Percentiles rank a stretch among this genome's conserved stretches.
These are phyloP conservation scores for Aegilops umbellulata DNA, from an alignment of 176 grass and related monocot genomes.

Conservation along the genomic window DNA sequence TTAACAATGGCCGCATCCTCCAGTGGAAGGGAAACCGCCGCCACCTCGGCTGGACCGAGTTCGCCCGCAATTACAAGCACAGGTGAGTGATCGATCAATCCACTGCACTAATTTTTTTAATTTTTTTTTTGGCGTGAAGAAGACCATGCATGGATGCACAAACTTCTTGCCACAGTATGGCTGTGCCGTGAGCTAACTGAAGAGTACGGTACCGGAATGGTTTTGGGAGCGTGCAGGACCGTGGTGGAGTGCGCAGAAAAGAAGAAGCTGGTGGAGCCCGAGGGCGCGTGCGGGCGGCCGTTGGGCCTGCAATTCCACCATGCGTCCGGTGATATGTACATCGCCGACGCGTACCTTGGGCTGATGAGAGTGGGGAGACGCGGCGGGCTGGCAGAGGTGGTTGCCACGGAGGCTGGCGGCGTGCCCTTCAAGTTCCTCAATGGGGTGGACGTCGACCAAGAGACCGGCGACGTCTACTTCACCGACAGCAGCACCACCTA, in stretches of 20 bases:
- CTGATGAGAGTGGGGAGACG: constrained; percentile 52
- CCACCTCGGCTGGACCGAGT: constrained; percentile 50
- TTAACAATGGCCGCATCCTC: constrained; percentile 73
- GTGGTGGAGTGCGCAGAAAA: constrained; percentile 33
- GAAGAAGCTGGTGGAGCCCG: constrained; percentile 28
- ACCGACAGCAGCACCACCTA: constrained; percentile 68
- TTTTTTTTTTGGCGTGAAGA: too few species aligned
- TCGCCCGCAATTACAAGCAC: constrained; percentile 64
- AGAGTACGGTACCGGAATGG: neutral
- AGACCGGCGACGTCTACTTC: constrained; percentile 82
- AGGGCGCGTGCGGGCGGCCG: constrained; percentile 74
- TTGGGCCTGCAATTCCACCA: constrained; percentile 81
- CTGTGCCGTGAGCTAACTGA: neutral
- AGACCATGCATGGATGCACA: too few species aligned
- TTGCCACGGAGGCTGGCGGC: constrained; percentile 60
- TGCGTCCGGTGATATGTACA: constrained; percentile 67
- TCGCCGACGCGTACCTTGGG: constrained; percentile 82
- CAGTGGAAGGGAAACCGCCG: constrained; percentile 41
- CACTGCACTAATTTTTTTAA: neutral
- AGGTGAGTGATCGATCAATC: neutral
- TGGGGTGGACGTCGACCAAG: constrained; percentile 82
- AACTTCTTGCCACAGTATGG: neutral
- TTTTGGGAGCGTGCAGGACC: constrained; percentile 7
- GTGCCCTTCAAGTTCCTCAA: constrained; percentile 71
- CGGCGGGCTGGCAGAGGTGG: constrained; percentile 47